Evolutionary conservation across 192 early-diverging fungal species (phyloP).

Genomic region (Umbelopsis isabellina): DNA sequence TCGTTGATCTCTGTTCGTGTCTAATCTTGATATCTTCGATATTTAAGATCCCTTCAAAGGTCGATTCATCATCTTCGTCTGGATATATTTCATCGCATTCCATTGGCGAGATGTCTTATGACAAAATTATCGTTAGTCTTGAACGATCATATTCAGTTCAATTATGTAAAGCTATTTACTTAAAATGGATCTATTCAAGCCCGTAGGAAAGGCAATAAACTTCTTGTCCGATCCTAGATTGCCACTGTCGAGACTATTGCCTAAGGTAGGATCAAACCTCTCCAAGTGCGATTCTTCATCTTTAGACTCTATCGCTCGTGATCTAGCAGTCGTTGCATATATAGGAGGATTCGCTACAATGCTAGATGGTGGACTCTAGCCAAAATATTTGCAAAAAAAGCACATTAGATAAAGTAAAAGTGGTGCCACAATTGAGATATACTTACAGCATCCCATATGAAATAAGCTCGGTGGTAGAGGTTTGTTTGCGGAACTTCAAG

Average conservation of each 20-base stretch:
- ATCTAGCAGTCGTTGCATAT: no score
- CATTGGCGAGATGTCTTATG: neutral
- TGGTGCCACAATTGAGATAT: no score
- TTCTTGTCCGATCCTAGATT: neutral
- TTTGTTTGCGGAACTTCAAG: conserved; percentile 16
- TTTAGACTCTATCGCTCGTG: no score
- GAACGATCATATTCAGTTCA: neutral
- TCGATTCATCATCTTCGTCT: neutral
- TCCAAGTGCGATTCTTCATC: neutral
- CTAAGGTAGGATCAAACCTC: conserved; percentile 2
- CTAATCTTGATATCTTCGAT: neutral
- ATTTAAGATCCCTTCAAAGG: neutral
- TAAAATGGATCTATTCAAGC: neutral
- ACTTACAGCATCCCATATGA: neutral
- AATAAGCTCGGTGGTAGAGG: neutral
- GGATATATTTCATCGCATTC: neutral
- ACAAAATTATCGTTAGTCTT: neutral
- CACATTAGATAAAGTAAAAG: no score
- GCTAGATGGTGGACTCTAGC: no score
- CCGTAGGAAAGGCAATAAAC: neutral
- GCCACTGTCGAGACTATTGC: neutral
- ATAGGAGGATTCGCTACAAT: no score
- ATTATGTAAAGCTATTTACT: neutral
- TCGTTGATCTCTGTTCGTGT: neutral
- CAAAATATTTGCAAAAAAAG: no score